A percentile compares a stretch with the other conserved stretches of the same genome.
Conservation (phyloP, 2,329 filamentous ascomycete genomes). For the Rhynchosporium agropyri region DNA sequence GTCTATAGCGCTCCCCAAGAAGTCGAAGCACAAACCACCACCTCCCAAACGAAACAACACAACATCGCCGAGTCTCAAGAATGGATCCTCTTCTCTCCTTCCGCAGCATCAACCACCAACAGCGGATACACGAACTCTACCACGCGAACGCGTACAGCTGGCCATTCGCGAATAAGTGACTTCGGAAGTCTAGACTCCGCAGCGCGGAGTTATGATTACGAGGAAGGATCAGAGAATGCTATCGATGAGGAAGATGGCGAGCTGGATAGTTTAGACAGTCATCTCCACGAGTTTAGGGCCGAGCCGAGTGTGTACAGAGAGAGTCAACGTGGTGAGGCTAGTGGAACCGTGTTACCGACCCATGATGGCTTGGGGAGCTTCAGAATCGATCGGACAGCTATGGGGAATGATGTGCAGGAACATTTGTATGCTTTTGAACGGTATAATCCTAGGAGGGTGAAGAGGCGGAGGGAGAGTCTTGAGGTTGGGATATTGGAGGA, state of each 20-base stretch:
- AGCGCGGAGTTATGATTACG: slow-evolving; percentile 59
- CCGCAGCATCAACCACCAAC: slow-evolving; percentile 66
- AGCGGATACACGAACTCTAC: slow-evolving; percentile 68
- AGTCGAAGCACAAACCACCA: slow-evolving; percentile 36
- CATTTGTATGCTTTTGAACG: slow-evolving; percentile 88
- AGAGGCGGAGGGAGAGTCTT: slow-evolving; percentile 55
- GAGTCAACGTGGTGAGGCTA: slow-evolving; percentile 24
- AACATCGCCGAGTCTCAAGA: slow-evolving; percentile 77
- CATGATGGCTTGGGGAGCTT: slow-evolving; percentile 95
- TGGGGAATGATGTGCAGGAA: slow-evolving; percentile 68
- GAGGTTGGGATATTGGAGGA: slow-evolving; percentile 54
- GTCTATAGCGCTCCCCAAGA: slow-evolving; percentile 48
- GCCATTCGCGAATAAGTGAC: slow-evolving; percentile 75
- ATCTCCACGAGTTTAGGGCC: slow-evolving; percentile 83
- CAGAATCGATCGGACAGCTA: slow-evolving; percentile 59
- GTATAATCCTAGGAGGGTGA: slow-evolving; percentile 72
- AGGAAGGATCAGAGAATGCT: slow-evolving; percentile 58
- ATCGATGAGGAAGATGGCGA: slow-evolving; percentile 74
- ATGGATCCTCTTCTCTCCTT: slow-evolving; percentile 93
- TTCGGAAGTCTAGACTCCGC: slow-evolving; percentile 76
- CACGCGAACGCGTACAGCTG: slow-evolving; percentile 66
- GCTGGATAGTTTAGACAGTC: slow-evolving; percentile 90
- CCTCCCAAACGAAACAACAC: slow-evolving; percentile 28
- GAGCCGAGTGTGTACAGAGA: slow-evolving; percentile 45
- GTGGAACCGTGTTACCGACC: slow-evolving; percentile 72